A percentile compares a stretch with the other conserved stretches of the same genome.
These are phyloP conservation scores for Sarocladium kiliense DNA, from an alignment of 2,329 filamentous ascomycete genomes.

Conservation along the genomic window DNA sequence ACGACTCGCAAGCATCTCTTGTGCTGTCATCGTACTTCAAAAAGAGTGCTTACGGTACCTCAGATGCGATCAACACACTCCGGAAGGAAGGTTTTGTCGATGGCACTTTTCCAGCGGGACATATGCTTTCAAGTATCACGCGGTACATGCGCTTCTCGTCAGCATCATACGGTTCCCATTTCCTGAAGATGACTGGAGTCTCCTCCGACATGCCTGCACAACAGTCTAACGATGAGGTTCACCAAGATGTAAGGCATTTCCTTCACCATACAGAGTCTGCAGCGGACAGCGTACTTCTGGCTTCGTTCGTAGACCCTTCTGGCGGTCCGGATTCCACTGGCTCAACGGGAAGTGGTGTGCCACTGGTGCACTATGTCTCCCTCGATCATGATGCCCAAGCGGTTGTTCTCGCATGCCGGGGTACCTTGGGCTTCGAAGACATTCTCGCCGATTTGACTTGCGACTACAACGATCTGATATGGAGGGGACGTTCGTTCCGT, in stretches of 20 bases:
- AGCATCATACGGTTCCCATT: conserved; percentile 59
- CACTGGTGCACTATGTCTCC: conserved; percentile 68
- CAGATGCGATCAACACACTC: conserved; percentile 42
- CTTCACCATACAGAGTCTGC: conserved; percentile 51
- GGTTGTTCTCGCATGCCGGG: conserved; percentile 66
- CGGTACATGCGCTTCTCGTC: conserved; percentile 64
- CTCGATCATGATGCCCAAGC: conserved; percentile 67
- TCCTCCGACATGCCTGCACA: conserved; percentile 42
- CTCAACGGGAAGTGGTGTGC: conserved; percentile 60
- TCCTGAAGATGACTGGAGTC: conserved; percentile 59
- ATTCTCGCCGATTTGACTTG: conserved; percentile 70
- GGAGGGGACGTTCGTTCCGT: conserved; percentile 60
- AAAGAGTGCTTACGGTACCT: conserved; percentile 42
- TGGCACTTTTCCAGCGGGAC: conserved; percentile 54
- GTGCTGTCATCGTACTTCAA: conserved; percentile 44
- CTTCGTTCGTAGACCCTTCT: conserved; percentile 65
- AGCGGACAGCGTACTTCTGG: conserved; percentile 57
- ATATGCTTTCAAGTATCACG: conserved; percentile 57
- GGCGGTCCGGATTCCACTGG: conserved; percentile 62
- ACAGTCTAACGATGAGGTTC: conserved; percentile 31
- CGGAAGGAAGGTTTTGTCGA: conserved; percentile 48
- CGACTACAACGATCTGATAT: conserved; percentile 61
- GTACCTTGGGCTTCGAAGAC: conserved; percentile 69
- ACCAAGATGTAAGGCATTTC: conserved; percentile 3
- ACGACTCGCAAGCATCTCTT: conserved; percentile 50